Conservation (phyloP, 257 asterid species). For the Knoxia roxburghii region DNA sequence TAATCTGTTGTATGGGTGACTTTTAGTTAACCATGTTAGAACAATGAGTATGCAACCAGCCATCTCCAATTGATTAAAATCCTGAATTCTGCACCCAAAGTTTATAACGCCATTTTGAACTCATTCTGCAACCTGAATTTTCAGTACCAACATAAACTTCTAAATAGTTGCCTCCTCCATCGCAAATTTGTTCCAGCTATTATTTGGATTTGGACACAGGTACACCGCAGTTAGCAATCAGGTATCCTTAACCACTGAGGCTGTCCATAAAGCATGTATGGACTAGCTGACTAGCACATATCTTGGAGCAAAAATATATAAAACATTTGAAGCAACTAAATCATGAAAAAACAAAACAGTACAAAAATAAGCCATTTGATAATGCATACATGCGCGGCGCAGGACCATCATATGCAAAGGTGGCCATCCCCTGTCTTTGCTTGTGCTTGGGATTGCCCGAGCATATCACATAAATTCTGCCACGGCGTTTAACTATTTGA, state of each 20-base stretch:
- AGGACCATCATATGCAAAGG: slow-evolving; percentile 68
- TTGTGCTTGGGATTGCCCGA: slow-evolving; percentile 93
- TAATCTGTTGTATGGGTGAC: neutral
- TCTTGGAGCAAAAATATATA: neutral
- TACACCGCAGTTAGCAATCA: neutral
- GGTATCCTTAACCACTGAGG: neutral
- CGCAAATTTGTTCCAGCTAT: neutral
- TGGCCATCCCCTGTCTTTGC: slow-evolving; percentile 85
- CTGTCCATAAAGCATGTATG: too few species aligned
- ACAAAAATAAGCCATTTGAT: neutral
- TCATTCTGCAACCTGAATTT: neutral
- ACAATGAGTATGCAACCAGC: too few species aligned
- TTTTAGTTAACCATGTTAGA: neutral
- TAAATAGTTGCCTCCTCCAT: neutral
- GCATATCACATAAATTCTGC: slow-evolving; percentile 83
- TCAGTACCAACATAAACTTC: neutral
- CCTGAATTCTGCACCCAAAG: neutral
- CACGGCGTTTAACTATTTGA: slow-evolving; percentile 78
- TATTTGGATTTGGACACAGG: neutral
- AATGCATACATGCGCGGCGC: slow-evolving; percentile 46
- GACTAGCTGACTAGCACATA: neutral
- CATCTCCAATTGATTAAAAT: neutral
- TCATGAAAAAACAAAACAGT: neutral
- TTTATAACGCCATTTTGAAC: neutral
- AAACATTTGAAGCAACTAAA: neutral